Evolutionary conservation across 345 rosid genomes (phyloP), one percentile per base, ranked within the genome.

Genomic region (Ceriops tagal): DNA sequence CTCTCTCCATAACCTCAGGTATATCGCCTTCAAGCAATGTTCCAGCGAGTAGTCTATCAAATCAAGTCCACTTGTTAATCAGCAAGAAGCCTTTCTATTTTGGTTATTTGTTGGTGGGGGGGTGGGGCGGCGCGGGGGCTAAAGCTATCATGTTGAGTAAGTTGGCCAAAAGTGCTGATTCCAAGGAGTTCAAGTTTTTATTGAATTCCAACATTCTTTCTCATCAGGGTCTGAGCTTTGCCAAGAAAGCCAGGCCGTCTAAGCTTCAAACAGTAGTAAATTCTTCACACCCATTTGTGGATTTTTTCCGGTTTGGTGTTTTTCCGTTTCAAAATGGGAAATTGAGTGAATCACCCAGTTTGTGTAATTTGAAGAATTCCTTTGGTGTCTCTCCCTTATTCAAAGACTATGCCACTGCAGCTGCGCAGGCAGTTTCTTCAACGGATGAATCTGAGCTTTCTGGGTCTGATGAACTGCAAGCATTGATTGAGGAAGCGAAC

Each of bases 361-460:
- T 72, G 6, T 7, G 56, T 68, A 66, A 31, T 59, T 64, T 65
- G 3, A 57, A 68, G 53, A 71, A 43, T 31, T 30, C 62, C 52
- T 61, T 71, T 27, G 72, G 70, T 5, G 34, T 65, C 63, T 66
- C 81, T 34, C 31, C 64, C 46, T 60, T 56, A 58, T n/a, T 63
- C 37, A 84, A 79, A 56, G 80, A 83, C 13, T 83, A 79, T 61
- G 93, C 85, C 0, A 80, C 84, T 46, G 81, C 79, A 16, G 75
- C 85, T 58, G 96, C 96, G 1, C 82, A 90, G 78, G 88, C 85
- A 15, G 63, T 86, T 64, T 77, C 79, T 70, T 87, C 92, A 0
- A 83, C 84, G 18, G 91, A 82, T 8, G 96, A 93, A 61, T 88
- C 90, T 47, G 92, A 91, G 31, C 76, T 86, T 13, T 88, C 92